Percentiles rank a stretch among this genome's conserved stretches.
Evolutionary conservation across 23 red algal genomes (phyloP).

Genomic region (Chondrus crispus): DNA sequence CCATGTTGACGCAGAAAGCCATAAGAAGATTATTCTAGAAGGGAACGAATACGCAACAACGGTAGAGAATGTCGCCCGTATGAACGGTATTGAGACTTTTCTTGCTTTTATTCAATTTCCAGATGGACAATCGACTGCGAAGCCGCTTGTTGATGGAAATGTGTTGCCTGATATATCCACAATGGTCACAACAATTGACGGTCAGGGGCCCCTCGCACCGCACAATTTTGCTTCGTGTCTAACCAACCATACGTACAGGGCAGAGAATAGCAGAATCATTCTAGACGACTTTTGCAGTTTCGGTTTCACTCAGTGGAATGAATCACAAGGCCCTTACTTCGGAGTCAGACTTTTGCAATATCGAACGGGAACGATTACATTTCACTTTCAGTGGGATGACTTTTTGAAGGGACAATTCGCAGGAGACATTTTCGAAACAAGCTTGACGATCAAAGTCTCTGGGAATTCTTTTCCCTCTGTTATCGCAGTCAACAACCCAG

Average conservation of each 20-base stretch:
- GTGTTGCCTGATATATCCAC: neutral
- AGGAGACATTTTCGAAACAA: neutral
- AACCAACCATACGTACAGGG: neutral
- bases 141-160: neutral
- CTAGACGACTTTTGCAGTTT: neutral
- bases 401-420: neutral
- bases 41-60: neutral
- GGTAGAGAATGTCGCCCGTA: neutral
- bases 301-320: neutral
- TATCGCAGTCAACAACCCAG: neutral
- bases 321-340: neutral
- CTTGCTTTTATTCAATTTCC: neutral
- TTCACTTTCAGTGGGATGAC: neutral
- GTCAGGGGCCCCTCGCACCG: neutral
- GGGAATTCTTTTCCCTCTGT: neutral
- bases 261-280: neutral
- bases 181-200: neutral
- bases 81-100: neutral
- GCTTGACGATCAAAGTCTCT: neutral
- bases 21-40: neutral
- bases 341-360: neutral
- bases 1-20: neutral
- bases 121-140: neutral
- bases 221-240: neutral
- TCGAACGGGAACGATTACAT: neutral